Conservation (phyloP, 2,329 filamentous ascomycete genomes). For the Cercospora canescens region DNA sequence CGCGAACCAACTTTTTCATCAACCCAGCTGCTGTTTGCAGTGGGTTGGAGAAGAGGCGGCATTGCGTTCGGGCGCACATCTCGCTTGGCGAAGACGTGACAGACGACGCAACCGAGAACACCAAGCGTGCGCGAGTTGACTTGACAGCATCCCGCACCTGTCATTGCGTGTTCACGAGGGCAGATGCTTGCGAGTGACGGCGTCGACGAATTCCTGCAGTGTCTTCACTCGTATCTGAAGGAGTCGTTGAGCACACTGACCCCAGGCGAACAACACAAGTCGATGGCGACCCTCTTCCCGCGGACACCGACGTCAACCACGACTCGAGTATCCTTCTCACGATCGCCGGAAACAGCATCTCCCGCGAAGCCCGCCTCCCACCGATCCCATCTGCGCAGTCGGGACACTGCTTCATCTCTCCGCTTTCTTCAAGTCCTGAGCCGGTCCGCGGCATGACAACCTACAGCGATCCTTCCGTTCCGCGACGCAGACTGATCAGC, state of each 20-base stretch:
- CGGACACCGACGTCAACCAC: neutral
- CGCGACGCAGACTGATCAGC: neutral
- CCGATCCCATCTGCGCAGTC: neutral
- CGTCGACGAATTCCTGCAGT: too few species aligned
- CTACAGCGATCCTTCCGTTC: neutral
- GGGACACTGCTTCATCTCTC: neutral
- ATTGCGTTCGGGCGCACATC: neutral
- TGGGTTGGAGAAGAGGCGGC: conserved; percentile 8
- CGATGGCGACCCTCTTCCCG: too few species aligned
- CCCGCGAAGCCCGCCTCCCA: neutral
- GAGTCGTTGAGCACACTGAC: neutral
- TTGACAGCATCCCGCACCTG: neutral
- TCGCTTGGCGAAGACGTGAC: neutral
- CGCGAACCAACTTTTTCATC: conserved; percentile 17
- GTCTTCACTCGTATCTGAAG: too few species aligned
- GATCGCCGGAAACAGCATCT: neutral
- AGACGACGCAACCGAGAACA: neutral
- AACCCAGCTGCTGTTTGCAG: neutral
- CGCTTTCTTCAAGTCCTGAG: neutral
- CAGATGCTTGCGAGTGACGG: too few species aligned
- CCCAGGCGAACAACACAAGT: neutral
- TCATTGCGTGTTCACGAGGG: too few species aligned
- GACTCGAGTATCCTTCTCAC: neutral
- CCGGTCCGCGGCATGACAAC: neutral
- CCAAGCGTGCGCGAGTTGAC: neutral